Evolutionary conservation across 768 basidiomycete genomes (phyloP).

Genomic region (Trametes cinnabarina): DNA sequence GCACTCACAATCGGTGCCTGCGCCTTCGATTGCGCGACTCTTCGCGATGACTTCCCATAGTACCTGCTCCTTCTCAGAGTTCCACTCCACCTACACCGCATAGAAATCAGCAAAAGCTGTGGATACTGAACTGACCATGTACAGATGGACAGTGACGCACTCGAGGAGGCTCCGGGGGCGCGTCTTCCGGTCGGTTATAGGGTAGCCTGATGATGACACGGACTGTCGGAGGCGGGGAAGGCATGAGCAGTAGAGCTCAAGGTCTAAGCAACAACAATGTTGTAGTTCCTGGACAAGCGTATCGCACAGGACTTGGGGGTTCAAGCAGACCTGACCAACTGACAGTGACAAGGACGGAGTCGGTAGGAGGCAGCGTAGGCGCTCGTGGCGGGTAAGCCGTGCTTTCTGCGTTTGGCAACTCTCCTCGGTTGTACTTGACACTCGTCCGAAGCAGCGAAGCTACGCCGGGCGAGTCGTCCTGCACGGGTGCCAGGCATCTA

Average conservation of each 20-base stretch:
- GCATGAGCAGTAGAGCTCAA: neutral
- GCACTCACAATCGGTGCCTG: slow-evolving; percentile 77
- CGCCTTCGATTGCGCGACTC: slow-evolving; percentile 68
- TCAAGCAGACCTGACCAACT: too few relatives aligned
- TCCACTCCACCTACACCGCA: slow-evolving; percentile 79
- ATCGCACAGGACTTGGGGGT: too few relatives aligned
- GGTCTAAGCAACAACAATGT: too few relatives aligned
- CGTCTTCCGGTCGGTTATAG: slow-evolving; percentile 71
- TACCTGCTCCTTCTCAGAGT: slow-evolving; percentile 75
- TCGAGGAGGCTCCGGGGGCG: slow-evolving; percentile 61
- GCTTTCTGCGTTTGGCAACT: too few relatives aligned
- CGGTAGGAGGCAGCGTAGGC: too few relatives aligned
- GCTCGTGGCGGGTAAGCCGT: too few relatives aligned
- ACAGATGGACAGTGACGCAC: slow-evolving; percentile 41
- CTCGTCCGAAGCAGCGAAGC: too few relatives aligned
- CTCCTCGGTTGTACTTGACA: too few relatives aligned
- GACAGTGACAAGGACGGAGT: too few relatives aligned
- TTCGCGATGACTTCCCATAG: slow-evolving; percentile 86
- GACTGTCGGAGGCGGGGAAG: slow-evolving; percentile 17
- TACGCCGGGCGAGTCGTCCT: too few relatives aligned
- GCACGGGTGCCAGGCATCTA: too few relatives aligned
- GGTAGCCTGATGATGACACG: slow-evolving; percentile 81
- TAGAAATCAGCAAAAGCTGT: neutral
- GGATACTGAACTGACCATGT: neutral
- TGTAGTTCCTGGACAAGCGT: too few relatives aligned